phyloP scores from a whole-genome alignment of 2,329 filamentous ascomycete genomes.

The Aspergillus sp. region DNA sequence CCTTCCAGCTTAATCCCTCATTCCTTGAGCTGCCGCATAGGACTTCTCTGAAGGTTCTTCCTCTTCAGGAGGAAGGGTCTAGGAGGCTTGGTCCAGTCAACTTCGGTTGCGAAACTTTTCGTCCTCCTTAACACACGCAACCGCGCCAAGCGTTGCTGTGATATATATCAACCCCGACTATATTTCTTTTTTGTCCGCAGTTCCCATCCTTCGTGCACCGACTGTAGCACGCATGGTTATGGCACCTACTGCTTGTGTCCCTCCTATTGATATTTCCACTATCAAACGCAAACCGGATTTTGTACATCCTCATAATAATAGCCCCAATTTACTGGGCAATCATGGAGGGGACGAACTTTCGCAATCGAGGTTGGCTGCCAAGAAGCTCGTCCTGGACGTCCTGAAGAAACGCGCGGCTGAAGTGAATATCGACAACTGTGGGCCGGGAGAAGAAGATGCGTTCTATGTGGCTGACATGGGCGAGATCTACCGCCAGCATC shows the following conservation, averaged over 20 bases:
- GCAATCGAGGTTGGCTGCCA: conserved; percentile 47
- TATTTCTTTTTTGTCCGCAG: conserved; percentile 10
- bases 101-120: conserved; percentile 85
- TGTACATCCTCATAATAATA: conserved; percentile 13
- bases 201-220: conserved; percentile 17
- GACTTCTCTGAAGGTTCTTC: conserved; percentile 96
- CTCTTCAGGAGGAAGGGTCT: conserved; percentile 99
- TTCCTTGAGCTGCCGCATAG: conserved; percentile 98
- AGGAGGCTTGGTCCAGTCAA: conserved; percentile 92
- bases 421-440: conserved; percentile 81
- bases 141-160: conserved; percentile 9
- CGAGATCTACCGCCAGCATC: conserved; percentile 96
- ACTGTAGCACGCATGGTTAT: conserved; percentile 49
- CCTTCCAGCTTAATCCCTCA: conserved; percentile 47
- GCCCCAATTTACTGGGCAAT: conserved; percentile 27
- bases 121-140: conserved; percentile 74
- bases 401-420: conserved; percentile 75
- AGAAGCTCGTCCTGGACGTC: conserved; percentile 77
- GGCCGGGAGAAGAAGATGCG: conserved; percentile 88
- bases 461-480: conserved; percentile 98
- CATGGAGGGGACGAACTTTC: conserved; percentile 39
- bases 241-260: conserved; percentile 59
- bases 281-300: not conserved
- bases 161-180: conserved; percentile 1
- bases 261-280: conserved; percentile 34